Conservation (phyloP, 1,139 yeast genomes). For the Candida sanyaensis region DNA sequence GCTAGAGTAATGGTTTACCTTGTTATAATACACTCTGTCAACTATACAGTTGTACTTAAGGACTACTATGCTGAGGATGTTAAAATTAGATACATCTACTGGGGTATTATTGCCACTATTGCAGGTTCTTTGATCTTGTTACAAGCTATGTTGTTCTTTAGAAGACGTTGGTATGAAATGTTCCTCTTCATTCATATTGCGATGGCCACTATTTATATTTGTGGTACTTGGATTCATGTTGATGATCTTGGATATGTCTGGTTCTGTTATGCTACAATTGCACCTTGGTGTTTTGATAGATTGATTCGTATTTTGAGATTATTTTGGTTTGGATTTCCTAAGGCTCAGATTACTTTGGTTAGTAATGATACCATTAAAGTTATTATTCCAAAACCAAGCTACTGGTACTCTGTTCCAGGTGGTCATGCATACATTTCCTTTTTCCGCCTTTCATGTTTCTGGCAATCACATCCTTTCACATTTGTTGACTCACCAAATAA, state of each 20-base stretch:
- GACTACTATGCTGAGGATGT: conserved; percentile 10
- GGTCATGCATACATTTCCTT: conserved; percentile 54
- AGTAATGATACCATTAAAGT: conserved; percentile 43
- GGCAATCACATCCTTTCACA: conserved; percentile 42
- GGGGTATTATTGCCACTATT: conserved; percentile 35
- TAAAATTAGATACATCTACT: conserved; percentile 23
- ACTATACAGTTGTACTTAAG: conserved; percentile 5
- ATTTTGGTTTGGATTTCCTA: conserved; percentile 38
- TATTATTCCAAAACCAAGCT: conserved; percentile 37
- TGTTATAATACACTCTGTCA: conserved; percentile 36
- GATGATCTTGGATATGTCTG: conserved; percentile 38
- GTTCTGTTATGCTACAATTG: conserved; percentile 38
- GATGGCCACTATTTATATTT: conserved; percentile 40
- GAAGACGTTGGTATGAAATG: conserved; percentile 45
- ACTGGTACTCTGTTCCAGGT: conserved; percentile 48
- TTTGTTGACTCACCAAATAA: conserved; percentile 21
- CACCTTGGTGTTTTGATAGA: conserved; percentile 48
- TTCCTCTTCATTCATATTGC: conserved; percentile 43
- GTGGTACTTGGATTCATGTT: conserved; percentile 46
- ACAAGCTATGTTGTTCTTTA: conserved; percentile 40
- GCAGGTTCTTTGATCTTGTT: conserved; percentile 34
- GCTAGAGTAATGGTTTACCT: conserved; percentile 32
- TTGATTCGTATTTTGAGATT: conserved; percentile 35
- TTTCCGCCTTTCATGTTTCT: conserved; percentile 32
- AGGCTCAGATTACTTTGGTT: conserved; percentile 32